Percentiles rank a stretch among this genome's conserved stretches.
These are phyloP conservation scores for Gastrodia elata DNA, from an alignment of 106 monocot species.

Conservation along the genomic window DNA sequence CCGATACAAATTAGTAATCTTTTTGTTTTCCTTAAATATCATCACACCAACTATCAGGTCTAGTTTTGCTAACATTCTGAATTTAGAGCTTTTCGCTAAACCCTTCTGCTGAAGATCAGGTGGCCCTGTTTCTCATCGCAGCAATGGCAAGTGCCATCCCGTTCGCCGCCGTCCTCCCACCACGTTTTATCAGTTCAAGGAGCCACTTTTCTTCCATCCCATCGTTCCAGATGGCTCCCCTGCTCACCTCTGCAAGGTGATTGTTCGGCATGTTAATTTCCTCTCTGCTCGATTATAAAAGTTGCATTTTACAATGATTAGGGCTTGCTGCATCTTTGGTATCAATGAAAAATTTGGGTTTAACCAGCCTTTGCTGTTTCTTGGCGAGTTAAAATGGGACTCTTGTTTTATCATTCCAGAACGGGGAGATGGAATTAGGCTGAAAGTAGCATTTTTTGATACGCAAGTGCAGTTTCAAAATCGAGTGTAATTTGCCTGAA, in stretches of 20 bases:
- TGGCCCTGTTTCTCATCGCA: background rate
- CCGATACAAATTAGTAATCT: too few relatives aligned
- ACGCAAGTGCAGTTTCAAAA: background rate
- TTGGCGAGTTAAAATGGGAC: background rate
- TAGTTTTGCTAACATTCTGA: too few relatives aligned
- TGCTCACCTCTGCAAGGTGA: slow-evolving; percentile 1
- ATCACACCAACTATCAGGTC: too few relatives aligned
- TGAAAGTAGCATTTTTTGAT: background rate
- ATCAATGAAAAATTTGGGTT: background rate
- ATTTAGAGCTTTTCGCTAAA: background rate
- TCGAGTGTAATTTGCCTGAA: background rate
- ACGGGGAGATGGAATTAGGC: background rate
- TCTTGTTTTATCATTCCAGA: background rate
- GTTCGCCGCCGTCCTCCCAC: background rate
- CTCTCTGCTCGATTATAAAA: background rate
- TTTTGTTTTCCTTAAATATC: too few relatives aligned
- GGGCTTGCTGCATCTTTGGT: background rate
- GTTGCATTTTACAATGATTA: background rate
- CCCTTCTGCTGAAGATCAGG: background rate
- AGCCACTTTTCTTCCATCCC: background rate
- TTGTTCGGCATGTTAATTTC: background rate
- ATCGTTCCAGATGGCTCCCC: background rate
- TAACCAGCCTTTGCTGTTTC: background rate
- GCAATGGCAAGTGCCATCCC: background rate
- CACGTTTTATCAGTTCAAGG: background rate